Percentiles rank a stretch among this genome's conserved stretches.
Conservation (phyloP, 495 filamentous ascomycete species). For the Parachaetomium inaequale region DNA sequence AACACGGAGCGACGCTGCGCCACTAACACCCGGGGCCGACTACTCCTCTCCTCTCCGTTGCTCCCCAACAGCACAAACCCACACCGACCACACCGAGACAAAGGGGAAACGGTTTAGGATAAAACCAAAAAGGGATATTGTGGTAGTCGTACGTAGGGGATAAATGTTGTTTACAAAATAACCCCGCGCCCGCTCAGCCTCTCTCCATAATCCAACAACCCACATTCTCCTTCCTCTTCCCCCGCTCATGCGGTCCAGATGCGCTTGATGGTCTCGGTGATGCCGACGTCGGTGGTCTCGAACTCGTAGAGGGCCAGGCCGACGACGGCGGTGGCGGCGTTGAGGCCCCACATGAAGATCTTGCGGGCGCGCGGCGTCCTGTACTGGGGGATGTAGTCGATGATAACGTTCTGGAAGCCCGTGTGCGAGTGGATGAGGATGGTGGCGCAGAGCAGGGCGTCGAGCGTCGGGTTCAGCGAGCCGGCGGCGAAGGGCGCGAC, state of each 20-base stretch:
- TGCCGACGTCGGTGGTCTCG: slow-evolving; percentile 97
- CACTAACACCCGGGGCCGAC: background rate
- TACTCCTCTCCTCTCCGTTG: background rate
- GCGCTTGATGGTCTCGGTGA: slow-evolving; percentile 82
- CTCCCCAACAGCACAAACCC: background rate
- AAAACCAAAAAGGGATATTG: slow-evolving; percentile 16
- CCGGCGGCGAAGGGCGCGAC: slow-evolving; percentile 89
- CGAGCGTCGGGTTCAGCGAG: slow-evolving; percentile 81
- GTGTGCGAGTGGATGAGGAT: slow-evolving; percentile 90
- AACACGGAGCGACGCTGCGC: background rate
- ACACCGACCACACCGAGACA: slow-evolving; percentile 8
- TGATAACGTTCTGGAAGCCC: slow-evolving; percentile 83
- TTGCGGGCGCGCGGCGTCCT: slow-evolving; percentile 64
- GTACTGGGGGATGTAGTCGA: slow-evolving; percentile 82
- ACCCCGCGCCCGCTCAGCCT: slow-evolving; percentile 7
- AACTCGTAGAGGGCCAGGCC: slow-evolving; percentile 93
- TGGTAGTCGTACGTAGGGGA: slow-evolving; percentile 8
- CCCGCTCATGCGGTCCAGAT: slow-evolving; percentile 67
- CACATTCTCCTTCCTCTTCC: background rate
- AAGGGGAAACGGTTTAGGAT: slow-evolving; percentile 10
- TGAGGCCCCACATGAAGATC: slow-evolving; percentile 70
- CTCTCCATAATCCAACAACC: slow-evolving; percentile 3
- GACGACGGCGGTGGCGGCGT: slow-evolving; percentile 71
- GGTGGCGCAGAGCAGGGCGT: slow-evolving; percentile 78
- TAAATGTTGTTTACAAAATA: slow-evolving; percentile 3